phyloP scores from a whole-genome alignment of 768 basidiomycete genomes.

The Amanita polypyramis region DNA sequence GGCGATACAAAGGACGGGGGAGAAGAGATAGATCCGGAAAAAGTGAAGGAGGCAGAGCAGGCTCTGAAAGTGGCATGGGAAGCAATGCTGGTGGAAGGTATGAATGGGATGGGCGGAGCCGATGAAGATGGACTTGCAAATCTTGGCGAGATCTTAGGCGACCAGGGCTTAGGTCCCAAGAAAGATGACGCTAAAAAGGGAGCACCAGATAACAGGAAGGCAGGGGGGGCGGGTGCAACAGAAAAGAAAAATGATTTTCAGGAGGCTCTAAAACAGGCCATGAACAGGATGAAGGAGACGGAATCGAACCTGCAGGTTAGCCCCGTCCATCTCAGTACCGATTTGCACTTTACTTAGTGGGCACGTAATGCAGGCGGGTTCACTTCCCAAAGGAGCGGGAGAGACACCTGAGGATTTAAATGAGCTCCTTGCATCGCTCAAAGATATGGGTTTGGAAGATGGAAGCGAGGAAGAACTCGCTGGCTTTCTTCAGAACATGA shows the following conservation, averaged over 20 bases:
- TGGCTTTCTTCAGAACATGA: conserved; percentile 68
- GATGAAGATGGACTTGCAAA: conserved; percentile 11
- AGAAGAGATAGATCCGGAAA: conserved; percentile 15
- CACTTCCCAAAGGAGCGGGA: conserved; percentile 11
- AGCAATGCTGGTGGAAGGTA: conserved; percentile 53
- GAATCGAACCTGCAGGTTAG: conserved; percentile 44
- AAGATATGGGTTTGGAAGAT: conserved; percentile 26
- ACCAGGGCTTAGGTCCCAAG: conserved; percentile 3
- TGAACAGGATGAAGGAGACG: conserved; percentile 64
- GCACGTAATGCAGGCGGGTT: conserved; percentile 12
- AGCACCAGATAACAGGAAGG: background rate
- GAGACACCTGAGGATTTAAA: conserved; percentile 32
- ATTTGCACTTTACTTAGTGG: background rate
- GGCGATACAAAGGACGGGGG: conserved; percentile 11
- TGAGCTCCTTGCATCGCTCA: conserved; percentile 40
- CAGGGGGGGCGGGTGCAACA: conserved; percentile 9
- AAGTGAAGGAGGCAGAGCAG: conserved; percentile 24
- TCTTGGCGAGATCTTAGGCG: conserved; percentile 11
- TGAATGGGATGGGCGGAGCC: conserved; percentile 30
- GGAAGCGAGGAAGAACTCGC: conserved; percentile 43
- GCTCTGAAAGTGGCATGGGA: conserved; percentile 58
- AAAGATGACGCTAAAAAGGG: conserved; percentile 2
- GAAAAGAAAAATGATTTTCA: conserved; percentile 41
- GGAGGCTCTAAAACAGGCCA: conserved; percentile 56
- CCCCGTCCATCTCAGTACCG: conserved; percentile 4